A percentile compares a stretch with the other conserved stretches of the same genome.
These are phyloP conservation scores for Elaeis oleifera DNA, from an alignment of 202 grass and related monocot species.

Conservation along the genomic window DNA sequence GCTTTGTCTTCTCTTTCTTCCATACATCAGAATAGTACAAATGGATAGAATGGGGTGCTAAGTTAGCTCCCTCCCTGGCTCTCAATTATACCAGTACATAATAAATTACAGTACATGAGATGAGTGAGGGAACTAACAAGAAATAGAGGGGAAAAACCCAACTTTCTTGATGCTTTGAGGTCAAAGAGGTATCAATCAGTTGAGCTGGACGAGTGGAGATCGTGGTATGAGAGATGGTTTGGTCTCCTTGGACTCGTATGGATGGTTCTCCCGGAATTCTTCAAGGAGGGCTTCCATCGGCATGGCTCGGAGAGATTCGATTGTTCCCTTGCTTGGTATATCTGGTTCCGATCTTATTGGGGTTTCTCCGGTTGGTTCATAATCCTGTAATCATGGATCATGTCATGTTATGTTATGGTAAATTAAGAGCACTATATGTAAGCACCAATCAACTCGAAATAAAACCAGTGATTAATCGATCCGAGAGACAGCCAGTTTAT, in stretches of 20 bases:
- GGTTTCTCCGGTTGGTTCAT: conserved; percentile 67
- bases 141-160: too few species aligned
- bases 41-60: conserved; percentile 24
- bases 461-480: too few species aligned
- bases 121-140: too few species aligned
- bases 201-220: conserved; percentile 67
- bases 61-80: conserved; percentile 36
- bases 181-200: conserved; percentile 23
- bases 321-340: conserved; percentile 62
- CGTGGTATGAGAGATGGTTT: conserved; percentile 67
- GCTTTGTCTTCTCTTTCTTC: not conserved
- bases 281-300: conserved; percentile 61
- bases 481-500: too few species aligned
- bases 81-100: conserved; percentile 5
- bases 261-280: conserved; percentile 88
- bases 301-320: conserved; percentile 83
- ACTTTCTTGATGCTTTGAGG: too few species aligned
- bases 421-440: too few species aligned
- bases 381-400: conserved; percentile 37
- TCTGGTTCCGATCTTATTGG: conserved; percentile 52
- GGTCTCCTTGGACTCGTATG: conserved; percentile 64
- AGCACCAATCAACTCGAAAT: too few species aligned
- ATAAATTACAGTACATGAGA: conserved; percentile 36
- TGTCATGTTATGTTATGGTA: too few species aligned
- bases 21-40: conserved; percentile 7